These are phyloP conservation scores for Rhodotorula sp. DNA, from an alignment of 1,284 basidiomycete species.

Conservation along the genomic window DNA sequence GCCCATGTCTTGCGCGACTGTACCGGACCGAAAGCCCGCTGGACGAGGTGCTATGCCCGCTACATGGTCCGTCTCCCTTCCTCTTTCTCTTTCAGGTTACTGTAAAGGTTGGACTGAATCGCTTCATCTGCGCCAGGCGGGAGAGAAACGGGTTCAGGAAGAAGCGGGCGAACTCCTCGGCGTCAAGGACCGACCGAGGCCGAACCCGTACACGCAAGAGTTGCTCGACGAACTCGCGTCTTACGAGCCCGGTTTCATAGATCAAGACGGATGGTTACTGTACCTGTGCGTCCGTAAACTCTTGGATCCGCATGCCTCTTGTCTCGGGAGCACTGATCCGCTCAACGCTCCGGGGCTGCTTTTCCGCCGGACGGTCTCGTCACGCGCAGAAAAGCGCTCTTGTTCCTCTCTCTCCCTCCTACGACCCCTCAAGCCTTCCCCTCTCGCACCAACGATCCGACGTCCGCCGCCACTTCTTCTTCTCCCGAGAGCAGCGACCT, in stretches of 20 bases:
- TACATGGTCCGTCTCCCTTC: constrained; percentile 64
- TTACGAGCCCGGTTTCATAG: constrained; percentile 47
- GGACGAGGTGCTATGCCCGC: constrained; percentile 74
- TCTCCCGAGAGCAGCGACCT: constrained; percentile 52
- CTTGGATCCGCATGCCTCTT: not conserved
- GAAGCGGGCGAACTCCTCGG: constrained; percentile 40
- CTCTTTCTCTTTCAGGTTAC: too few relatives aligned
- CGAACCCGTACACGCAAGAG: constrained; percentile 53
- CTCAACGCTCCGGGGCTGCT: not conserved
- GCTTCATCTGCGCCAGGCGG: constrained; percentile 40
- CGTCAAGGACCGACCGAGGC: constrained; percentile 19
- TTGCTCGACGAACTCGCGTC: constrained; percentile 62
- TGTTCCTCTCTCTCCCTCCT: constrained; percentile 64
- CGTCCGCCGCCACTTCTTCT: too few relatives aligned
- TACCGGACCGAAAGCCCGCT: constrained; percentile 67
- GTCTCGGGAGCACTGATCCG: not conserved
- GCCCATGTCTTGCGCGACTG: constrained; percentile 64
- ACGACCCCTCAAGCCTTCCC: constrained; percentile 12
- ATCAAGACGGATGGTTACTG: constrained; percentile 72
- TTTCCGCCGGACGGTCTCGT: not conserved
- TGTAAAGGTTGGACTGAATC: too few relatives aligned
- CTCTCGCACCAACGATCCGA: not conserved
- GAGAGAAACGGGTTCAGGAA: constrained; percentile 43
- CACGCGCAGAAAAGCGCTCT: constrained; percentile 65
- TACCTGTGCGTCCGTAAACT: constrained; percentile 63